Evolutionary conservation across 768 basidiomycete genomes (phyloP).

Genomic region (Glaciozyma antarctica): DNA sequence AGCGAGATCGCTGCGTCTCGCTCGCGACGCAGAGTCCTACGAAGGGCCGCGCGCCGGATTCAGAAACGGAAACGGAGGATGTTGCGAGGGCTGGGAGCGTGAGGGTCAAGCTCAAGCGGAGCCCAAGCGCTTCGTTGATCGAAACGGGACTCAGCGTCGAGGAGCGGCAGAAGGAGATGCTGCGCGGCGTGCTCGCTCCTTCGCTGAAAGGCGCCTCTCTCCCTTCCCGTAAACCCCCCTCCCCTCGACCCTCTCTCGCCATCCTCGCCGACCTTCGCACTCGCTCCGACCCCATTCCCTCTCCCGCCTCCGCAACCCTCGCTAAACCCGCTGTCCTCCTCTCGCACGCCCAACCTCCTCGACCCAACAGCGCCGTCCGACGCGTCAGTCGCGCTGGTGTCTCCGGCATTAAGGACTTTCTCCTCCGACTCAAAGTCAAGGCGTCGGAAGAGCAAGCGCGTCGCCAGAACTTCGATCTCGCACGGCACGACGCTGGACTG

Average conservation of each 20-base stretch:
- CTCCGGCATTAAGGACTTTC: slow-evolving; percentile 25
- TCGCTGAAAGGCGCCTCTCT: slow-evolving; percentile 20
- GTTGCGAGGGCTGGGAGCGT: no score
- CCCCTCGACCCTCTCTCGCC: slow-evolving; percentile 11
- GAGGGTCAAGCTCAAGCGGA: not conserved
- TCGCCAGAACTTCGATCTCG: not conserved
- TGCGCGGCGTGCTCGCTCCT: slow-evolving; percentile 18
- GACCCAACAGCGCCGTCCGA: slow-evolving; percentile 1
- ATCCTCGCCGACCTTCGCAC: not conserved
- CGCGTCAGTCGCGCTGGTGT: slow-evolving; percentile 17
- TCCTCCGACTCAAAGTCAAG: slow-evolving; percentile 18
- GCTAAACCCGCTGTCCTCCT: not conserved
- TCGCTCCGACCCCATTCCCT: not conserved
- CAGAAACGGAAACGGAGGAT: slow-evolving; percentile 18
- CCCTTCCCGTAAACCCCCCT: slow-evolving; percentile 12
- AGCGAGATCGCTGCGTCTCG: slow-evolving; percentile 20
- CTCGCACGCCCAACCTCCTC: not conserved
- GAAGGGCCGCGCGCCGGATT: not conserved
- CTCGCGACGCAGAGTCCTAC: slow-evolving; percentile 9
- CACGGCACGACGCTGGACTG: not conserved
- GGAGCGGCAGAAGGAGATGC: slow-evolving; percentile 27
- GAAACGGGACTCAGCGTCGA: slow-evolving; percentile 21
- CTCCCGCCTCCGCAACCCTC: not conserved
- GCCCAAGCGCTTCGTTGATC: slow-evolving; percentile 11
- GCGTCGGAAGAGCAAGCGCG: slow-evolving; percentile 21